Base-by-base conservation (phyloP, 2,329 filamentous ascomycete genomes). In the Stachybotrys chlorohalonatus region DNA sequence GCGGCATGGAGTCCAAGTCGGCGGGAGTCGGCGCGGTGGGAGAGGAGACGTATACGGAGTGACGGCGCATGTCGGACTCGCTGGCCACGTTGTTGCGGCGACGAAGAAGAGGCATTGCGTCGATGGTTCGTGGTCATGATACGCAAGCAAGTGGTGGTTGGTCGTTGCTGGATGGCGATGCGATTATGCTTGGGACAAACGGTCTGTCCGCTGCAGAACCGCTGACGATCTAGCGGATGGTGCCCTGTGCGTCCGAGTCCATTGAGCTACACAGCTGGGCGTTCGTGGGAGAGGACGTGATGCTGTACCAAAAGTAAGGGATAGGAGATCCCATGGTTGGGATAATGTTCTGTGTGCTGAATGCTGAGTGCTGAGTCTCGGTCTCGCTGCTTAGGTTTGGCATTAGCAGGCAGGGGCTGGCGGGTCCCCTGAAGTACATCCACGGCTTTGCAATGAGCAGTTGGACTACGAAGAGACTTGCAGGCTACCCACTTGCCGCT, bases 41-140 rank as follows among this genome's bases (percentile, higher is more conserved):
- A 52, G 66, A 61, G 51, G 62, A 57, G 54, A 66, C 64, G 58
- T 68, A 63, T 56, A 73, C 65, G 53, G 75, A 75, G 62, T 79
- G 79, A 53, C 78, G 78, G 66, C 78, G 78, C 72, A 80, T 81
- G 60, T 83, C 79, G 58, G 73, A 75, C 66, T 84, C 80, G 74
- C 77, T 82, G 71, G 75, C 79, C 74, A 76, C 73, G 63, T 78
- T 80, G 72, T 79, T 80, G 68, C 79, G 80, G 69, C 80, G 80
- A 72, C 81, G 81, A 71, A 83, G 73, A 62, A 84, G 81, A 64
- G 81, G 79, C 81, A 84, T 84, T 64, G 60, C 70, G 66, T 66
- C 67, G 64, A 64, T 62, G 64, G 66, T 58, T 70, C 71, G 73
- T 66, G 67, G 58, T 71, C 72, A 74, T 75, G 66, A 59, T 70